These are phyloP conservation scores for Colletotrichum scovillei DNA, from an alignment of 2,329 filamentous ascomycete species.

Conservation along the genomic window DNA sequence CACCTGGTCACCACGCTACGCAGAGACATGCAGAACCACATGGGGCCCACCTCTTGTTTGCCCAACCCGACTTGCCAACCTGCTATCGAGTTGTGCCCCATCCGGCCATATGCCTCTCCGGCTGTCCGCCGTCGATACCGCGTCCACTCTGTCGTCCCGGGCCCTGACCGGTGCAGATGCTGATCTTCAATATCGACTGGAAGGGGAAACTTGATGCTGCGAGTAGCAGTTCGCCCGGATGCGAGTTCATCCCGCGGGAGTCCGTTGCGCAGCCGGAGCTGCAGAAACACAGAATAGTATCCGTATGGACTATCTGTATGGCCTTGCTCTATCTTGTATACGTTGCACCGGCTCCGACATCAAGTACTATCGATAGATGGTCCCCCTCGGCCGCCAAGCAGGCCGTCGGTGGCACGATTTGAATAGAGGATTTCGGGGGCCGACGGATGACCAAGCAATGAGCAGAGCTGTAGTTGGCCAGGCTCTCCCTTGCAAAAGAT, in stretches of 20 bases:
- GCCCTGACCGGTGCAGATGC: slow-evolving; percentile 13
- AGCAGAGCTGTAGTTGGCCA: slow-evolving; percentile 7
- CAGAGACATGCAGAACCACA: slow-evolving; percentile 33
- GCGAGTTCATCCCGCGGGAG: slow-evolving; percentile 14
- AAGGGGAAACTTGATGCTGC: not conserved
- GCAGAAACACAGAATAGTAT: slow-evolving; percentile 9
- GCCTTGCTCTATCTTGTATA: slow-evolving; percentile 14
- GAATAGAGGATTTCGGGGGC: slow-evolving; percentile 12
- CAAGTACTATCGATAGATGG: slow-evolving; percentile 10
- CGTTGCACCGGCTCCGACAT: slow-evolving; percentile 13
- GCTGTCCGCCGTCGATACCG: slow-evolving; percentile 27
- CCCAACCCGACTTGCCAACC: slow-evolving; percentile 29
- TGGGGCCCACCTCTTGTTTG: slow-evolving; percentile 14
- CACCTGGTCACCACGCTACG: slow-evolving; percentile 38
- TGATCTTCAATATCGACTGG: slow-evolving; percentile 21
- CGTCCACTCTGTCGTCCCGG: slow-evolving; percentile 12
- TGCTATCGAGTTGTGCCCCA: not conserved
- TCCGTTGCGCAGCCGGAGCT: slow-evolving; percentile 11
- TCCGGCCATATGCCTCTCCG: slow-evolving; percentile 21
- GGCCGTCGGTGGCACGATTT: slow-evolving; percentile 23
- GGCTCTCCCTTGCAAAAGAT: slow-evolving; percentile 16
- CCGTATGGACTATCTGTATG: no score
- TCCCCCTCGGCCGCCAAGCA: slow-evolving; percentile 15
- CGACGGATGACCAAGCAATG: slow-evolving; percentile 15
- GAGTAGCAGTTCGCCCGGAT: slow-evolving; percentile 6